Evolutionary conservation across 257 asterid species (phyloP), one percentile per base, ranked within the genome.

Genomic region (Capsicum pubescens): DNA sequence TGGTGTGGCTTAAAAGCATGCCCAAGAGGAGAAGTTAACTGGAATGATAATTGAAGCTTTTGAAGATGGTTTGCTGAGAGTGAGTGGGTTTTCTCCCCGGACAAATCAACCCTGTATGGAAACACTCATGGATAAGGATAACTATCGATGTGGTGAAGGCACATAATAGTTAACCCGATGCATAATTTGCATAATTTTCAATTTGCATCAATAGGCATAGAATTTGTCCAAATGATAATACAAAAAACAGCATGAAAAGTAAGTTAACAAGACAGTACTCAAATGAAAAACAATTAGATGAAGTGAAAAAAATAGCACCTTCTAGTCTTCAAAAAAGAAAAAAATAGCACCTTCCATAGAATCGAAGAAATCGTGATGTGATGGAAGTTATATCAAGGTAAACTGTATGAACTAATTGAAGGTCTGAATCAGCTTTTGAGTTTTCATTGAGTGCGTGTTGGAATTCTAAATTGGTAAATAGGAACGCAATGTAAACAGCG

Each of bases 41-140:
- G 90, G 88, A 93, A 96, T 68, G 94, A 90, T 87, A 96, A 83
- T 68, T 85, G 89, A 89, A 96, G 84, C 92, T 94, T 94, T 93
- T 96, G 99, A 82, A 96, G 98, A 85, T 96, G 99, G 88, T 93
- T 96, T 84, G 99, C 99, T 85, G 93, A 93, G 86, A 96, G 87
- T 82, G 97, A 83, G 84, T 91, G 87, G 57, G 71, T 83, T 74
- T 88, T 91, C 57, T 88, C 87, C 42, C 93, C 93, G 8, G 92
- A 89, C 85, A 96, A 88, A 48, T 87, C 89, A 85, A 94, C 87
- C 90, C 98, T 96, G 93, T 84, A 82, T 12, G 60, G 42, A 54
- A 74, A 50, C 80, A 76, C 48, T 52, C 48, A 76, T 14, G 39
- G 63, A 52, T 35, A 76, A 52, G n/a, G 81, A 76, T 50, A 50